A percentile compares a stretch with the other conserved stretches of the same genome.
Evolutionary conservation across 2,329 filamentous ascomycete species (phyloP).

Genomic region (Neofusicoccum sp.): DNA sequence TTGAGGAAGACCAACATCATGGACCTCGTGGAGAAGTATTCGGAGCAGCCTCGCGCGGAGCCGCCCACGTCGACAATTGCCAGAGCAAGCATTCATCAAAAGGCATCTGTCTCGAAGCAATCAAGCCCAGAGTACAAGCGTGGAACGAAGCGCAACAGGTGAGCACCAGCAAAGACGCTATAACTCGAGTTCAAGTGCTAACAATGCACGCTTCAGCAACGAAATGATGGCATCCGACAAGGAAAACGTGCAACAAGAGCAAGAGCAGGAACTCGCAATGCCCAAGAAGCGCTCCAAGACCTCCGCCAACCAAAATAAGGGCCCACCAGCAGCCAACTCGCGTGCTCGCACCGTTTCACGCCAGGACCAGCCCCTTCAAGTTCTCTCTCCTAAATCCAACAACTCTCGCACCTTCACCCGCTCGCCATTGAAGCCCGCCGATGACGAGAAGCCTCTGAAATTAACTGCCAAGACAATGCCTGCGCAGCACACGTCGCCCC

Average conservation of each 20-base stretch:
- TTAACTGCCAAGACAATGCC: slow-evolving; percentile 47
- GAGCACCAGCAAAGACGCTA: background rate
- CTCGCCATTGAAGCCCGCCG: slow-evolving; percentile 46
- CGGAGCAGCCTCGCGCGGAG: slow-evolving; percentile 25
- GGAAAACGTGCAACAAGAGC: slow-evolving; percentile 71
- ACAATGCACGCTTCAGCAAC: background rate
- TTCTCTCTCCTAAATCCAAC: slow-evolving; percentile 78
- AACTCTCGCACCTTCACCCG: slow-evolving; percentile 70
- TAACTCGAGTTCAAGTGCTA: background rate
- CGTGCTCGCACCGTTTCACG: slow-evolving; percentile 31
- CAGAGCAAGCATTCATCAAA: background rate
- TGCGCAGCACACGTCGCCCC: background rate
- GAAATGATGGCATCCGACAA: slow-evolving; percentile 16
- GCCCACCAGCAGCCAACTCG: slow-evolving; percentile 27
- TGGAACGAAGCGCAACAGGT: slow-evolving; percentile 12
- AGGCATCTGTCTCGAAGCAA: slow-evolving; percentile 4
- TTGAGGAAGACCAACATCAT: slow-evolving; percentile 79
- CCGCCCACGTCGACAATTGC: slow-evolving; percentile 10
- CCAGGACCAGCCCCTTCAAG: slow-evolving; percentile 49
- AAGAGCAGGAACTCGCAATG: slow-evolving; percentile 56
- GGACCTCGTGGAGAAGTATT: slow-evolving; percentile 65
- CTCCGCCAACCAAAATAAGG: slow-evolving; percentile 21
- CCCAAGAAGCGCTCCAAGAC: slow-evolving; percentile 63
- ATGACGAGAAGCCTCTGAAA: slow-evolving; percentile 46
- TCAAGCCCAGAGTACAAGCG: slow-evolving; percentile 14